A percentile compares a stretch with the other conserved stretches of the same genome.
Evolutionary conservation across 2,329 filamentous ascomycete genomes (phyloP).

Genomic region (Zymoseptoria pseudotritici): DNA sequence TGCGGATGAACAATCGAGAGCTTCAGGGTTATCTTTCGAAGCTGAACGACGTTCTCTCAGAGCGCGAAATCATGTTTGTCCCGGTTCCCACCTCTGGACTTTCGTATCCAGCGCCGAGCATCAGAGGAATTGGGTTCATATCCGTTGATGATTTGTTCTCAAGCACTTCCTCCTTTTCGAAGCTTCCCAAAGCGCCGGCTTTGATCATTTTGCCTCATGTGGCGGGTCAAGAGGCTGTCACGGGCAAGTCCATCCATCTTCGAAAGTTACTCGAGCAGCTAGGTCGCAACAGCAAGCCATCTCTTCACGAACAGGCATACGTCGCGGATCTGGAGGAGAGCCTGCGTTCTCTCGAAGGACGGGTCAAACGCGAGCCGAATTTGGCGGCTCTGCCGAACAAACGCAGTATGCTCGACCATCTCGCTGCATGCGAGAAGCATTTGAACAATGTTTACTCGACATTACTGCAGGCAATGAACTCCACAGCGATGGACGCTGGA

Average conservation of each 20-base stretch:
- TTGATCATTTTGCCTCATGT: background rate
- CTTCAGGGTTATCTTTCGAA: background rate
- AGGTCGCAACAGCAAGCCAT: background rate
- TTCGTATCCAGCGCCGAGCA: background rate
- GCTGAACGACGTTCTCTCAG: background rate
- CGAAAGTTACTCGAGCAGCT: background rate
- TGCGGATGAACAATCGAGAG: conserved; percentile 6
- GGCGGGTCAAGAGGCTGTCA: background rate
- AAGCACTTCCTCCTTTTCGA: background rate
- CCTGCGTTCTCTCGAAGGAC: background rate
- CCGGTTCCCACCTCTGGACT: background rate
- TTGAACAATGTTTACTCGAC: background rate
- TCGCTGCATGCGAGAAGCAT: background rate
- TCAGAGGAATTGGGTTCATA: background rate
- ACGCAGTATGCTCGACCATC: background rate
- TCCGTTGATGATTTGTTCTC: background rate
- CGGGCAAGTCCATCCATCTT: background rate
- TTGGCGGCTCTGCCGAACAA: background rate
- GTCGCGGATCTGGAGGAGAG: conserved; percentile 4
- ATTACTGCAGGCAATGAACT: background rate
- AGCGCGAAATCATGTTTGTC: background rate
- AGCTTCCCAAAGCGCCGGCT: background rate
- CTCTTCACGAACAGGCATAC: background rate
- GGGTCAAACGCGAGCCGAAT: background rate
- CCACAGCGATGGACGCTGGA: background rate